These are phyloP conservation scores for Lachnellula arida DNA, from an alignment of 2,329 filamentous ascomycete species.

Conservation along the genomic window DNA sequence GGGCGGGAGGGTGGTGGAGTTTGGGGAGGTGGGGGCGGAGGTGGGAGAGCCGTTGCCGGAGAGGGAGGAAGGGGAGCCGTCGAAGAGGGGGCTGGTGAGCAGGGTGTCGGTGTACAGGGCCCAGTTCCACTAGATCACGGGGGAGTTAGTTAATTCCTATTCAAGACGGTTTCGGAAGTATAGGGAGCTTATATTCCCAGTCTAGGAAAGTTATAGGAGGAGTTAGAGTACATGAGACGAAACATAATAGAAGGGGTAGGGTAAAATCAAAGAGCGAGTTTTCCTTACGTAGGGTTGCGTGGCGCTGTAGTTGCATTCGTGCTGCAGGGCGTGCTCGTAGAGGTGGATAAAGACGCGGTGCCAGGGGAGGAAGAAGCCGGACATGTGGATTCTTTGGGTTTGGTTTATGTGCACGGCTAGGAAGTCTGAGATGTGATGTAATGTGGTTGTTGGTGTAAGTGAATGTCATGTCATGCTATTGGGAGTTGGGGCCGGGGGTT, in stretches of 20 bases:
- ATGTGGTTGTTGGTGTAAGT: too few species aligned
- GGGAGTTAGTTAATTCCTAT: too few species aligned
- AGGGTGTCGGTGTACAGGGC: background rate
- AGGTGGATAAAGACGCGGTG: slow-evolving; percentile 38
- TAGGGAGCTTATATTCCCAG: too few species aligned
- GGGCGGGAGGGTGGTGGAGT: slow-evolving; percentile 44
- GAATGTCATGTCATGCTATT: too few species aligned
- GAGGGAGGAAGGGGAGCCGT: slow-evolving; percentile 42
- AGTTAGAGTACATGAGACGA: too few species aligned
- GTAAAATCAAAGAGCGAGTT: too few species aligned
- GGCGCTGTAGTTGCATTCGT: slow-evolving; percentile 40
- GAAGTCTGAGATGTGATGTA: slow-evolving; percentile 21
- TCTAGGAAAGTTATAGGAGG: too few species aligned
- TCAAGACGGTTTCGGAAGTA: too few species aligned
- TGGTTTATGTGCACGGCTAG: slow-evolving; percentile 33
- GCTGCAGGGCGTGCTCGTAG: slow-evolving; percentile 37
- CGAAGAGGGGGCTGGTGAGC: slow-evolving; percentile 34
- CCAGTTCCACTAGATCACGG: too few species aligned
- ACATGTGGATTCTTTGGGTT: slow-evolving; percentile 19
- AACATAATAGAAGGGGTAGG: too few species aligned
- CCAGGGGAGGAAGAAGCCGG: slow-evolving; percentile 37
- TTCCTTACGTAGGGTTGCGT: background rate
- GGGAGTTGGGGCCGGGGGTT: too few species aligned
- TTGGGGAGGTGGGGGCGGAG: slow-evolving; percentile 33
- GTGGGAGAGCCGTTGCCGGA: background rate